phyloP scores from a whole-genome alignment of 306 rosid genomes.

The Canavalia gladiata region DNA sequence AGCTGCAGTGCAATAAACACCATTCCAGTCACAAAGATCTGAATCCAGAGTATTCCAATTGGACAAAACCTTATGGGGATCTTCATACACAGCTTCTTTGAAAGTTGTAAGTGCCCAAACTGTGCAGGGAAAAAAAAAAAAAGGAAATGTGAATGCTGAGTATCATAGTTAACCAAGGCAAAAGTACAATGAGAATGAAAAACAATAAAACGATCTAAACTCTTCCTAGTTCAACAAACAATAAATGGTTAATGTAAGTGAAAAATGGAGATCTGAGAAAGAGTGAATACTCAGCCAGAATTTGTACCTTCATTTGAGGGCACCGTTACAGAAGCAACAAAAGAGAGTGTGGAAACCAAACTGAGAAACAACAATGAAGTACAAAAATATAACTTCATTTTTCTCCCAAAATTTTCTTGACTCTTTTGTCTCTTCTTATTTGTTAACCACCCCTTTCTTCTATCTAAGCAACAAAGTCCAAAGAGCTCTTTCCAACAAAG shows the following conservation, averaged over 20 bases:
- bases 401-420: slow-evolving; percentile 40
- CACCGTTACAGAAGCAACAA: slow-evolving; percentile 58
- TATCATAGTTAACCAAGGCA: slow-evolving; percentile 41
- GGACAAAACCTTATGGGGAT: slow-evolving; percentile 76
- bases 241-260: too few species aligned
- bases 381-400: slow-evolving; percentile 58
- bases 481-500: slow-evolving; percentile 49
- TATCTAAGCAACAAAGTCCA: slow-evolving; percentile 41
- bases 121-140: slow-evolving; percentile 44
- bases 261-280: slow-evolving; percentile 63
- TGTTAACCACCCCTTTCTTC: slow-evolving; percentile 29
- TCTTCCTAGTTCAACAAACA: slow-evolving; percentile 16
- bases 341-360: slow-evolving; percentile 61
- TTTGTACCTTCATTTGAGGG: slow-evolving; percentile 76
- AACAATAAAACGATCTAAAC: slow-evolving; percentile 43
- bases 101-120: slow-evolving; percentile 74
- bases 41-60: slow-evolving; percentile 79
- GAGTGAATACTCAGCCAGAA: slow-evolving; percentile 33
- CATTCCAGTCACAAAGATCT: slow-evolving; percentile 94
- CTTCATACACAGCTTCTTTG: slow-evolving; percentile 86
- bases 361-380: slow-evolving; percentile 64
- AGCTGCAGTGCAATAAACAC: slow-evolving; percentile 68
- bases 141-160: slow-evolving; percentile 32
- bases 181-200: slow-evolving; percentile 37
- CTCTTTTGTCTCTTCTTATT: slow-evolving; percentile 36